A percentile compares a stretch with the other conserved stretches of the same genome.
These are phyloP conservation scores for Boletus sp. DNA, from an alignment of 768 basidiomycete genomes.

Conservation along the genomic window DNA sequence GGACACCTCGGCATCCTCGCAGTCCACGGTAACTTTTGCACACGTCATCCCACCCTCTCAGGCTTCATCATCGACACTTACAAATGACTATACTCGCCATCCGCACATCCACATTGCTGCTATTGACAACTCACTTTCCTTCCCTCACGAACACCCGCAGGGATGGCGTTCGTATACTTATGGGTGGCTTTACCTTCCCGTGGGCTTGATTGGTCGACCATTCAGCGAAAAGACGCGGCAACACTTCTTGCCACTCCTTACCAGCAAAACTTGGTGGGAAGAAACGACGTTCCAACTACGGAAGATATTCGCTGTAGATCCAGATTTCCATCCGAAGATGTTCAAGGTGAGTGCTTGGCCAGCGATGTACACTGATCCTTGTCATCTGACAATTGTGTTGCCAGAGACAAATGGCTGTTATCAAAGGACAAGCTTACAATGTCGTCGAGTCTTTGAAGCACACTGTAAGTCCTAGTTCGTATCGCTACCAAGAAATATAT, in stretches of 20 bases:
- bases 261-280: slow-evolving; percentile 88
- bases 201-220: slow-evolving; percentile 80
- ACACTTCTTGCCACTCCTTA: slow-evolving; percentile 79
- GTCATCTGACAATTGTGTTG: slow-evolving; percentile 1
- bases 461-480: slow-evolving; percentile 45
- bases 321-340: slow-evolving; percentile 90
- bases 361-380: neutral
- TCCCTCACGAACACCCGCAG: slow-evolving; percentile 87
- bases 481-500: neutral
- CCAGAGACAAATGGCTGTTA: slow-evolving; percentile 85
- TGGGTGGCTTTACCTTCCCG: slow-evolving; percentile 85
- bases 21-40: slow-evolving; percentile 40
- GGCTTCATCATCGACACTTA: slow-evolving; percentile 33
- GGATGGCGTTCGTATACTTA: slow-evolving; percentile 82
- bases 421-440: slow-evolving; percentile 93
- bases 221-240: slow-evolving; percentile 81
- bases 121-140: slow-evolving; percentile 91
- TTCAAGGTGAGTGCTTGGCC: slow-evolving; percentile 55
- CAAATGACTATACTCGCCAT: slow-evolving; percentile 48
- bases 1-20: slow-evolving; percentile 39
- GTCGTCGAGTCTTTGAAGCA: slow-evolving; percentile 83
- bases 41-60: slow-evolving; percentile 38
- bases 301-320: slow-evolving; percentile 76
- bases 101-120: slow-evolving; percentile 91
- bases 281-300: slow-evolving; percentile 78